Base-by-base conservation (phyloP, 371 early-diverging fungal genomes). In the Amoeboradix gromovi region DNA sequence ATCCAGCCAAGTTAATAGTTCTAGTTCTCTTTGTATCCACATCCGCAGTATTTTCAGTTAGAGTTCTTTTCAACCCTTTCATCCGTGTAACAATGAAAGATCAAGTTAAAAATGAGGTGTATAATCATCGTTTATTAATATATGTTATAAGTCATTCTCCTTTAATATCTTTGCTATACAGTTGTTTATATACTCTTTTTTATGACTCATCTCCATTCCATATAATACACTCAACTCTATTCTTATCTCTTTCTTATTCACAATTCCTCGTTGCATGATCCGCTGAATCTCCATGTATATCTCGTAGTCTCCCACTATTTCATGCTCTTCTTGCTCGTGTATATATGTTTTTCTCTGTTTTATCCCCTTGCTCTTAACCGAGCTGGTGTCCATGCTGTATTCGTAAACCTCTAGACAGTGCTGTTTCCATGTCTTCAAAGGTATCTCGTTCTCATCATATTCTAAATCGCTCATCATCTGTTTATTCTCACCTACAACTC, bases 211-310 rank as follows among this genome's bases (percentile, higher is more conserved):
- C 69, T 92, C 91, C 17, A 87, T 74, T 1, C 87, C 86, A 77
- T 87, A 91, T 31, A 82, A 75, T 31, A 75, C 70, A 30, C 83
- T 78, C 66, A 94, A 76, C 71, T 87, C 84, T 70, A 90, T 87
- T 1, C 95, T 75, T 29, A 94, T 88, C 74, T 85, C 85, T 74
- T 89, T 89, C 78, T 89, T 88, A 31, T 87, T 87, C 66, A 88
- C 80, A 48, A 79, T 82, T 5, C 90, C 85, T 0, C 85, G 84
- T n/a, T 83, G 77, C 1, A 94, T 81, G 31, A 92, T 88, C 67
- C 82, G 82, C 70, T 82, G 79, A 71, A 92, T 87, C 78, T 89
- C 87, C 65, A 76, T 75, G 1, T 87, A 74, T 69, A 94, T 81
- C 72, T 90, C 87, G 31, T 88, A 89, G 70, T 93, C 90, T 5